Base-by-base conservation (phyloP, 768 basidiomycete species). In the Trametes punicea region DNA sequence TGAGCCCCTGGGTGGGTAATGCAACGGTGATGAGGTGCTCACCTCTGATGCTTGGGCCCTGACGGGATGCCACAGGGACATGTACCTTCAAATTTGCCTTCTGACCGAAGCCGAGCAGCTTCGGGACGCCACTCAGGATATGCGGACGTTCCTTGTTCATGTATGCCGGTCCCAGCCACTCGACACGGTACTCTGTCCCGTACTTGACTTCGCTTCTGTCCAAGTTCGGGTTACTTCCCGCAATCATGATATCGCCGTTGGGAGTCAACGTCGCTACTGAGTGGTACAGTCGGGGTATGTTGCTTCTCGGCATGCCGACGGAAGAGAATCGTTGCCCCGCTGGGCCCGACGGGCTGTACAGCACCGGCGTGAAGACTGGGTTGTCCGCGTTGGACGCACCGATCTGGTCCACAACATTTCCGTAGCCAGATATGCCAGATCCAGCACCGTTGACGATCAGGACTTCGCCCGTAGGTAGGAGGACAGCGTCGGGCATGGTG, bases 151-250 rank as follows among this genome's bases (percentile, higher is more conserved):
- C 65, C 62, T 70, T 70, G 23, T 70, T 67, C 82, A 90, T 84
- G 66, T 96, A 98, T 25, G 88, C 87, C 0, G 96, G 95, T 50
- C 77, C 78, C 61, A 96, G 76, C 79, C 87, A 85, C 67, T 97
- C 94, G 29, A 93, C 88, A 46, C 92, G 78, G 68, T 95, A 96
- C 69, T 96, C 91, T 16, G 92, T 93, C 27, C 85, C 84, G 66
- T 88, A 94, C 66, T 75, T 74, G 38, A 81, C 63, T 62, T 83
- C 85, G 62, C 85, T 90, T 49, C 88, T 74, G 68, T 92, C 89
- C 56, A 91, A 69, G 69, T 92, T 92, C 23, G 90, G 90, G 64
- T 90, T 92, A 57, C 88, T 89, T 30, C 90, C 90, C 18, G 89
- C 84, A 54, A 93, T 82, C 84, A 92, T 82, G 46, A 92, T 70